Evolutionary conservation across 768 basidiomycete genomes (phyloP), one percentile per base, ranked within the genome.

Genomic region (Suillus tomentosus): DNA sequence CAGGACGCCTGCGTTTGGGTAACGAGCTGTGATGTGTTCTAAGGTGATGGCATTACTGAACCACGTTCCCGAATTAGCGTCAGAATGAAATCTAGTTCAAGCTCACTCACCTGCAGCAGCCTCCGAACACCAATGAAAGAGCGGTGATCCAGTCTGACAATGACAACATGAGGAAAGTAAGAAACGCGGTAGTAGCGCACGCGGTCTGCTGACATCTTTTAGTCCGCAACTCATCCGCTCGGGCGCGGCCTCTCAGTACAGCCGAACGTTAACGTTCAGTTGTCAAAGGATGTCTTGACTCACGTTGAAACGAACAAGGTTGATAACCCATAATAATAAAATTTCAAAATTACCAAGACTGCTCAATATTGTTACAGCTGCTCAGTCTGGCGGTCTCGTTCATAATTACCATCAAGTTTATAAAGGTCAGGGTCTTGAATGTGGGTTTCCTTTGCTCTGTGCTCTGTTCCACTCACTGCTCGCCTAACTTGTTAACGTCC

Each of bases 81-180:
- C 14, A 47, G 43, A 14, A 58, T 34, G 58, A 61, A 57, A 15
- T 51, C 67, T 64, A 15, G 13, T 39, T 7, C 27, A 7, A 42
- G 56, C 62, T 67, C 6, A 76, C 72, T 45, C 71, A 85, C 83
- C 88, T 88, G 81, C 95, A 97, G 76, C 95, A 97, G 1, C 95
- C 95, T 2, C 94, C 94, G 71, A 97, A 96, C 11, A 95, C 85
- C 24, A 95, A 79, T 1, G 86, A 78, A 31, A 96, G 73, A 0
- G 92, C 87, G 11, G 86, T 76, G 9, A 82, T 62, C 92, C 90
- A 95, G 39, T 74, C 75, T 14, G 73, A 66, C 39, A 31, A 3
- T 45, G 71, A 69, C 50, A 71, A 22, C 70, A 70, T 68, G 56
- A 45, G 39, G 61, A 62, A 43, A 56, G 24, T 17, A 24, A 14